These are phyloP conservation scores for Scalesia atractyloides DNA, from an alignment of 129 eudicot species.

Conservation along the genomic window DNA sequence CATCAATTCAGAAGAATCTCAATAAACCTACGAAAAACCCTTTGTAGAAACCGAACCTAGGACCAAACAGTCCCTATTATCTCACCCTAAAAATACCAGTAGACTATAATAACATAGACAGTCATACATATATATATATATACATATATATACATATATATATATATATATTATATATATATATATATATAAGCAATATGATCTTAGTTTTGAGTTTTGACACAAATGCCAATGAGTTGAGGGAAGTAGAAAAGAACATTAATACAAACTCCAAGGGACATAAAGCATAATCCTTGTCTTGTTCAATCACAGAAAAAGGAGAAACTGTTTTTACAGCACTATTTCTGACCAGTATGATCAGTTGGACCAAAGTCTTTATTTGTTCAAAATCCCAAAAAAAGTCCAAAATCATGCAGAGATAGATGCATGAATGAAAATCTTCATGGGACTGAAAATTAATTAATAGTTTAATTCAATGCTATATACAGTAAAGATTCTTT, in stretches of 20 bases:
- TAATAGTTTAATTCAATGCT: conserved; percentile 27
- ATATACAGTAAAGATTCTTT: not conserved
- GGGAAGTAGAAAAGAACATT: conserved; percentile 22
- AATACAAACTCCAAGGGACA: conserved; percentile 81
- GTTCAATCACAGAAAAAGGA: conserved; percentile 74
- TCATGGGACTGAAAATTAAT: conserved; percentile 14
- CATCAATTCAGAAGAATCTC: too few relatives aligned
- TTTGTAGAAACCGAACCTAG: too few relatives aligned
- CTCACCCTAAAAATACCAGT: too few relatives aligned
- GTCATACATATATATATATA: too few relatives aligned
- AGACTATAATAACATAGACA: too few relatives aligned
- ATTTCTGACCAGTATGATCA: conserved; percentile 44
- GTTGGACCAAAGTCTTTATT: conserved; percentile 61
- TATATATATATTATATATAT: too few relatives aligned
- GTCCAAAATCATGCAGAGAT: conserved; percentile 35
- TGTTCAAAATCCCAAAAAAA: conserved; percentile 61
- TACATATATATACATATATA: too few relatives aligned
- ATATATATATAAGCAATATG: too few relatives aligned
- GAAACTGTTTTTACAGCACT: conserved; percentile 40
- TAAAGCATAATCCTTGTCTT: conserved; percentile 76
- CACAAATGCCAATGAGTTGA: conserved; percentile 40
- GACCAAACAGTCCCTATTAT: too few relatives aligned
- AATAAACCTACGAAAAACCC: too few relatives aligned
- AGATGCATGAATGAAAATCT: conserved; percentile 17
- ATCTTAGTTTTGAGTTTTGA: too few relatives aligned